Evolutionary conservation across 202 grass and related monocot species (phyloP).

Genomic region (Setaria italica): DNA sequence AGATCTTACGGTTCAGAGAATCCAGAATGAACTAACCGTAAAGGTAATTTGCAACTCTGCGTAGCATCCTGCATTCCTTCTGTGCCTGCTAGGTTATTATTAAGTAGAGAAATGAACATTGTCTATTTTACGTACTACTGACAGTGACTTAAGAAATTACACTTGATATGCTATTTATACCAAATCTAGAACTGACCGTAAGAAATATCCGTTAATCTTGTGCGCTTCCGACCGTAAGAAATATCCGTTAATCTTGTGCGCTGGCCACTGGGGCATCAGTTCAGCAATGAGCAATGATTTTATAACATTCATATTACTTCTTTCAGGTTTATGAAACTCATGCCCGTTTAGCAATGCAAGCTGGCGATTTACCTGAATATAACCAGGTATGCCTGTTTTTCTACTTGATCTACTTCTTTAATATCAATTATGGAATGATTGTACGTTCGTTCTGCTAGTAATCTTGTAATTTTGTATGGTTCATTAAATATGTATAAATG

Average conservation of each 20-base stretch:
- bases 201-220: not conserved
- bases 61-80: slow-evolving; percentile 23
- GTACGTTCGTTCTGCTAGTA: slow-evolving; percentile 27
- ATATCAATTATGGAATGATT: slow-evolving; percentile 24
- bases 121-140: slow-evolving; percentile 12
- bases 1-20: slow-evolving; percentile 97
- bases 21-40: slow-evolving; percentile 83
- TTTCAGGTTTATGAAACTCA: slow-evolving; percentile 97
- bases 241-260: not conserved
- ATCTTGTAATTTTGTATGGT: not conserved
- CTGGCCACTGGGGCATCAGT: not conserved
- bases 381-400: slow-evolving; percentile 74
- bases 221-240: not conserved
- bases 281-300: not conserved
- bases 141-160: slow-evolving; percentile 7
- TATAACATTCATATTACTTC: slow-evolving; percentile 45
- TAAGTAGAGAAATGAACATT: slow-evolving; percentile 1
- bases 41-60: slow-evolving; percentile 65
- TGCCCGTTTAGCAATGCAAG: slow-evolving; percentile 87
- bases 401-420: slow-evolving; percentile 4
- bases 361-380: slow-evolving; percentile 87
- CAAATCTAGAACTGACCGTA: not conserved
- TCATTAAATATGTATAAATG: not conserved
- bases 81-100: slow-evolving; percentile 28
- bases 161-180: slow-evolving; percentile 2